Percentiles rank a stretch among this genome's conserved stretches.
These are phyloP conservation scores for Candida vartiovaarae DNA, from an alignment of 805 yeast species.

Conservation along the genomic window DNA sequence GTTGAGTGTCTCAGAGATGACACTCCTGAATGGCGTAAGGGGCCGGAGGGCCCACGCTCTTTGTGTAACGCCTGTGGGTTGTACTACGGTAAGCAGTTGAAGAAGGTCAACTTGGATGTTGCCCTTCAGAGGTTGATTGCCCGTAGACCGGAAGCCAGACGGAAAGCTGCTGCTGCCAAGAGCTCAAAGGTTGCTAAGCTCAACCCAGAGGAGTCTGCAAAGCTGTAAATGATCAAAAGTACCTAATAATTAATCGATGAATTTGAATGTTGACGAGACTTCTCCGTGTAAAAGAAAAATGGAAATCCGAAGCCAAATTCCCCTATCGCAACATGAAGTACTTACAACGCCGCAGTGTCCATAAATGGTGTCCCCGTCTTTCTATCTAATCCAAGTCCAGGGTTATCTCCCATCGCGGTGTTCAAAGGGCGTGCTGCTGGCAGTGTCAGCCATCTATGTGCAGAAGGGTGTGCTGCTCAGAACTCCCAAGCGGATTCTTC, in stretches of 20 bases:
- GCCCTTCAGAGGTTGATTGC: neutral
- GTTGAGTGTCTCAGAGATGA: too few species aligned
- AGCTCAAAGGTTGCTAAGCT: too few species aligned
- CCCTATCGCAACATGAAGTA: too few species aligned
- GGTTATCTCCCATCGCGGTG: slow-evolving; percentile 9
- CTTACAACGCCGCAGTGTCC: too few species aligned
- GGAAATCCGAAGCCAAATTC: too few species aligned
- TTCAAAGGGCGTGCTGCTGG: slow-evolving; percentile 16
- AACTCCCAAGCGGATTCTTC: slow-evolving; percentile 5
- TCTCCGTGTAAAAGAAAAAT: too few species aligned
- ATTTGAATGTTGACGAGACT: too few species aligned
- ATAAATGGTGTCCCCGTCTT: slow-evolving; percentile 19
- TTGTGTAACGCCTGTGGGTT: slow-evolving; percentile 18
- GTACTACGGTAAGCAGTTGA: slow-evolving; percentile 10
- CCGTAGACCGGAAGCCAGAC: neutral
- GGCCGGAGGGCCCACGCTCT: slow-evolving; percentile 13
- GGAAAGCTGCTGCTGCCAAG: neutral
- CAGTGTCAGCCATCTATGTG: slow-evolving; percentile 12
- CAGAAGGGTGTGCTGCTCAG: slow-evolving; percentile 14
- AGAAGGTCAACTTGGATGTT: slow-evolving; percentile 4
- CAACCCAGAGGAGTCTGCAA: too few species aligned
- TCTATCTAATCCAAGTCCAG: slow-evolving; percentile 12
- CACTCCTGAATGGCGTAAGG: slow-evolving; percentile 18
- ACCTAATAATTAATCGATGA: too few species aligned
- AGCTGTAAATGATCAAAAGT: too few species aligned